Conservation (phyloP, 805 yeast genomes). For the Millerozyma miso region DNA sequence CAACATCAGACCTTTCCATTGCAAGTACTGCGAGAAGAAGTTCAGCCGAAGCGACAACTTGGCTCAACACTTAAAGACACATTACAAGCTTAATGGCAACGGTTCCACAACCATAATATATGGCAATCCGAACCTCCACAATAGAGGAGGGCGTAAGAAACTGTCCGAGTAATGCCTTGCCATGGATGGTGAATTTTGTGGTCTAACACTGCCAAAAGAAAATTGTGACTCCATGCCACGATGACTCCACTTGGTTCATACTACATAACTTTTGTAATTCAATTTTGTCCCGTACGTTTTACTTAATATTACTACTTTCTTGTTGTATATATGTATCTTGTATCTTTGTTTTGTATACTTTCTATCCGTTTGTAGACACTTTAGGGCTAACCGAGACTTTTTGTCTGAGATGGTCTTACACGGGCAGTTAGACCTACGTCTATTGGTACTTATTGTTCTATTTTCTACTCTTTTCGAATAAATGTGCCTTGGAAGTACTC, state of each 20-base stretch:
- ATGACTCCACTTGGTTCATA: not conserved
- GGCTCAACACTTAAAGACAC: constrained; percentile 52
- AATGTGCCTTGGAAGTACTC: too few species aligned
- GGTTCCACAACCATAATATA: constrained; percentile 28
- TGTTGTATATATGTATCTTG: too few species aligned
- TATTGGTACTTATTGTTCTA: too few species aligned
- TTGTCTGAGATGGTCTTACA: too few species aligned
- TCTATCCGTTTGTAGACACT: too few species aligned
- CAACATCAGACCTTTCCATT: constrained; percentile 42
- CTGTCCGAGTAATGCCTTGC: constrained; percentile 19
- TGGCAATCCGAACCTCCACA: constrained; percentile 19
- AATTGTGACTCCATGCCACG: too few species aligned
- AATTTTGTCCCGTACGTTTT: not conserved
- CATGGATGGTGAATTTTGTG: too few species aligned
- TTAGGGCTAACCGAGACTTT: too few species aligned
- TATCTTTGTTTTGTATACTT: too few species aligned
- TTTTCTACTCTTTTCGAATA: too few species aligned
- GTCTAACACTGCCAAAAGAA: too few species aligned
- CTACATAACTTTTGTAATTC: not conserved
- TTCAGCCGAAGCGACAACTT: constrained; percentile 62
- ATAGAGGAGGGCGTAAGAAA: constrained; percentile 36
- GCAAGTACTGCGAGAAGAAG: constrained; percentile 43
- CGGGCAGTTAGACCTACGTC: too few species aligned
- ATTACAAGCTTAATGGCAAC: constrained; percentile 27
- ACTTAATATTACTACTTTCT: not conserved